A percentile compares a stretch with the other conserved stretches of the same genome.
These are phyloP conservation scores for Hericium erinaceus DNA, from an alignment of 768 basidiomycete species.

Conservation along the genomic window DNA sequence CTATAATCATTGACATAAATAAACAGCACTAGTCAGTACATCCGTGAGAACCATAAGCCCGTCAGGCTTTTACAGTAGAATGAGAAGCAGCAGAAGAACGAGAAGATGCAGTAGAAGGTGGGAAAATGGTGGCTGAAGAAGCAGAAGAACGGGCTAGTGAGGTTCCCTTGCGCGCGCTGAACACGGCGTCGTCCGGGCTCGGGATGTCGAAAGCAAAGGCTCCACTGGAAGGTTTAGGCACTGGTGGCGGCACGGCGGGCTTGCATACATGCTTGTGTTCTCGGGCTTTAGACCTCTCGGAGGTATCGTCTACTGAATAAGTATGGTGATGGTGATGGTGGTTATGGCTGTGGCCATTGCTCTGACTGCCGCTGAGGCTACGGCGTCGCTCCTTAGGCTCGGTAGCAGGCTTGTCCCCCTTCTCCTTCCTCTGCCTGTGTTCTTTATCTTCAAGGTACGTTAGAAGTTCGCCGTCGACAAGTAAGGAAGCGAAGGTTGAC, in stretches of 20 bases:
- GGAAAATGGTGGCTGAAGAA: constrained; percentile 7
- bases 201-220: constrained; percentile 68
- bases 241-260: constrained; percentile 2
- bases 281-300: constrained; percentile 4
- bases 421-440: constrained; percentile 7
- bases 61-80: constrained; percentile 31
- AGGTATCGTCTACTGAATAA: constrained; percentile 1
- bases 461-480: constrained; percentile 10
- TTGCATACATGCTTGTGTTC: constrained; percentile 4
- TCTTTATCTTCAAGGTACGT: constrained; percentile 14
- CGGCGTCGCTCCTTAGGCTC: constrained; percentile 3
- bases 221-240: neutral
- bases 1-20: constrained; percentile 33
- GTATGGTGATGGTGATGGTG: neutral
- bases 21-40: constrained; percentile 23
- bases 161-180: constrained; percentile 73
- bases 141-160: constrained; percentile 30
- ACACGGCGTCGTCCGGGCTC: constrained; percentile 87
- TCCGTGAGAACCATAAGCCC: constrained; percentile 13
- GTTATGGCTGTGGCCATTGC: neutral
- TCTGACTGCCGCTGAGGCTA: neutral
- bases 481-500: constrained; percentile 46
- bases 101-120: constrained; percentile 17
- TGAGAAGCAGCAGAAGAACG: constrained; percentile 15
- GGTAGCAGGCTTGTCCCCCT: constrained; percentile 1